phyloP scores from a whole-genome alignment of 139 green algal species.

The Auxenochlorella pyrenoidosa region DNA sequence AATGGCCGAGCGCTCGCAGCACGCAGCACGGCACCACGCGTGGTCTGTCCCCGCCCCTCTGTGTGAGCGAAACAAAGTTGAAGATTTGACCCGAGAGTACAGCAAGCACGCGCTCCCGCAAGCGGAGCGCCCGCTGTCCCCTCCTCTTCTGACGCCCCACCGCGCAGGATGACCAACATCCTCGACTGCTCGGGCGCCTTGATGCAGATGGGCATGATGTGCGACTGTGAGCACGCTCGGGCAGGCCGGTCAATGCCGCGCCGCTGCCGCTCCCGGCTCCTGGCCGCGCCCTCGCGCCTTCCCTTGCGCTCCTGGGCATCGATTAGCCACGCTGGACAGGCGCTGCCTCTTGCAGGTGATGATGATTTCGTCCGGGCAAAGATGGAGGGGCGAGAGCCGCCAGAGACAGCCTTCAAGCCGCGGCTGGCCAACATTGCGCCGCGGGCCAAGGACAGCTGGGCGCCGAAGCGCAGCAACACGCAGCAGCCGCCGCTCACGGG shows the following conservation, averaged over 20 bases:
- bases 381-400: neutral
- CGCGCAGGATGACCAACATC: neutral
- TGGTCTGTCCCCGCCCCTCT: too few relatives aligned
- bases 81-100: too few relatives aligned
- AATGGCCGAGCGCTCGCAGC: too few relatives aligned
- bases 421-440: conserved; percentile 23
- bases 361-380: conserved; percentile 13
- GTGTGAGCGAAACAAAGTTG: too few relatives aligned
- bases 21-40: too few relatives aligned
- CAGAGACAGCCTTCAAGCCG: neutral
- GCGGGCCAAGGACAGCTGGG: conserved; percentile 9
- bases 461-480: neutral
- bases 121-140: neutral
- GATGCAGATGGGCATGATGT: neutral
- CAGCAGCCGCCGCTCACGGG: conserved; percentile 18
- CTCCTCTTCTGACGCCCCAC: neutral
- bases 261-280: neutral
- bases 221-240: neutral
- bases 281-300: neutral
- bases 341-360: neutral
- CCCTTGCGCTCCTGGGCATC: neutral
- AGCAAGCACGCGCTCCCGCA: neutral
- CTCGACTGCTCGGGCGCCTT: neutral
- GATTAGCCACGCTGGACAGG: neutral
- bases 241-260: neutral